Base-by-base conservation (phyloP, 192 early-diverging fungal genomes). In the Jimgerdemannia lactiflua region DNA sequence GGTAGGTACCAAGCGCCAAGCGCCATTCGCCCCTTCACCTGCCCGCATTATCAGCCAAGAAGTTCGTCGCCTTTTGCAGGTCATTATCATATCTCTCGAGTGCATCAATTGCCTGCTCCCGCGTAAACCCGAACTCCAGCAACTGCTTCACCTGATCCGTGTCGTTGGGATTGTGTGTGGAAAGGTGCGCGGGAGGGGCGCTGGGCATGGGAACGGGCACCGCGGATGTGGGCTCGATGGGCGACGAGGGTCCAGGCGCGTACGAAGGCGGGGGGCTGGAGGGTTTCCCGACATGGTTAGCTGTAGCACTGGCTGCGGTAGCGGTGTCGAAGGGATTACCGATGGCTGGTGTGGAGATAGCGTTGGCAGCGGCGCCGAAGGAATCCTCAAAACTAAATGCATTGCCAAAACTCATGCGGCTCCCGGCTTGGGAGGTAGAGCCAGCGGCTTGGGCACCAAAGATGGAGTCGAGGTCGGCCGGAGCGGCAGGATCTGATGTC, bases 71-170 rank as follows among this genome's bases (percentile, higher is more conserved):
- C 82, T 89, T 90, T 67, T 86, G 83, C 40, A 89, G 78, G 76
- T 93, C 90, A 75, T 92, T 87, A 66, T 93, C 89, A 70, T 89
- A 91, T 80, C 86, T 88, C 69, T 91, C 88, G 66, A 93, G 80
- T 2, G 92, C 92, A 9, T 89, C 86, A 29, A 89, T 81, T n/a
- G 89, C 90, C 78, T 92, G 89, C 10, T 86, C 84, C 7, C 85
- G 84, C 39, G 88, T 85, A 76, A 93, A 93, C 7, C 92, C 92
- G 89, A 93, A 90, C 71, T 83, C 87, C 29, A 87, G 76, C 42
- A 93, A 77, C 9, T 85, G 83, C 20, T 84, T 79, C 68, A 91
- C 82, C 75, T 75, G 65, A 4, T 39, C 41, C 10, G 59, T 75
- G 59, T 75, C 74, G 49, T 75, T 66, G 20, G 74, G 40, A 54